Percentiles rank a stretch among this genome's conserved stretches.
phyloP scores from a whole-genome alignment of 805 yeast species.

The Candida argentea region DNA sequence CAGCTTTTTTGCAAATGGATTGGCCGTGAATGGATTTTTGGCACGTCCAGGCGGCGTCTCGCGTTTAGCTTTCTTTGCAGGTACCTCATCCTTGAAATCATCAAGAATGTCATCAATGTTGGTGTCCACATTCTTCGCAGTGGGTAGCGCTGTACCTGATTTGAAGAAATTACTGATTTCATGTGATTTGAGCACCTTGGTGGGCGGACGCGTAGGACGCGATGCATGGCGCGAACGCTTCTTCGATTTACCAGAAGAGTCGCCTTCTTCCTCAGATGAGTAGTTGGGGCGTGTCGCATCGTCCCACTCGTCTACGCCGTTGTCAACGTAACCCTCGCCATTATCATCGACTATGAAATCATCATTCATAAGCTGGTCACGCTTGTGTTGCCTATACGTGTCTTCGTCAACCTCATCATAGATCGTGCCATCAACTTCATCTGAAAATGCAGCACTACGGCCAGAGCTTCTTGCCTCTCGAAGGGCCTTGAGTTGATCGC shows the following conservation, averaged over 20 bases:
- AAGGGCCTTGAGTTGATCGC: constrained; percentile 48
- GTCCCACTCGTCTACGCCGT: constrained; percentile 89
- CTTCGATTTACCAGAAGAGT: constrained; percentile 12
- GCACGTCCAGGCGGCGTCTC: constrained; percentile 8
- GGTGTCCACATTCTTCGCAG: constrained; percentile 33
- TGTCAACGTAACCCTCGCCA: constrained; percentile 90
- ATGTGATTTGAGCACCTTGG: constrained; percentile 32
- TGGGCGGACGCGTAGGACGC: too few species aligned
- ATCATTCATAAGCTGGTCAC: constrained; percentile 74
- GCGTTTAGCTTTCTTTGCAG: constrained; percentile 8
- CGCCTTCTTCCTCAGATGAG: constrained; percentile 43
- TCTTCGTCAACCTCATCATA: constrained; percentile 87
- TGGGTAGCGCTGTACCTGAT: constrained; percentile 19
- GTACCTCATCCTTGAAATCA: constrained; percentile 30
- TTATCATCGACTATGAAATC: constrained; percentile 93
- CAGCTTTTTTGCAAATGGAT: too few species aligned
- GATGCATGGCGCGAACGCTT: constrained; percentile 17
- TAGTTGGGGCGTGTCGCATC: constrained; percentile 37
- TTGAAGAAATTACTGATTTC: constrained; percentile 46
- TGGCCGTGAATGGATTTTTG: constrained; percentile 8
- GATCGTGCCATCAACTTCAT: constrained; percentile 43
- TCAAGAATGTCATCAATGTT: constrained; percentile 59
- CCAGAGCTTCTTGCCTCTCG: constrained; percentile 58
- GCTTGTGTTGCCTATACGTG: constrained; percentile 63
- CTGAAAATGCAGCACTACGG: constrained; percentile 25